Conservation (phyloP, 1,284 basidiomycete species). For the Mycosarcoma mackinlayi region DNA sequence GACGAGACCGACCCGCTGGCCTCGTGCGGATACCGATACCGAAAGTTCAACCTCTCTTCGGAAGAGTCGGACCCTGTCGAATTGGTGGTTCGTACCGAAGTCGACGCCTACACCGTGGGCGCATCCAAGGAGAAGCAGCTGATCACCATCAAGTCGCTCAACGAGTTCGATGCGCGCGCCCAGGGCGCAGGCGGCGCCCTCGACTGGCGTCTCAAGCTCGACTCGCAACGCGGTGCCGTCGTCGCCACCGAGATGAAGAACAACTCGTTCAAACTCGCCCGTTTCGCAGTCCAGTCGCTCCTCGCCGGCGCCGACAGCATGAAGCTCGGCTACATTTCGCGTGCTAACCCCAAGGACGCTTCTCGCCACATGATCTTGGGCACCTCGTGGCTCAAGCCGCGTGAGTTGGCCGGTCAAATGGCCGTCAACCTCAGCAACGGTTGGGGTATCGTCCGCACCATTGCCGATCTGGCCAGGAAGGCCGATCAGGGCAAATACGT, state of each 20-base stretch:
- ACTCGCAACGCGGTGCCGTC: constrained; percentile 95
- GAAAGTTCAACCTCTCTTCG: constrained; percentile 92
- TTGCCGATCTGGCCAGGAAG: constrained; percentile 63
- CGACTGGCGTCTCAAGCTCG: constrained; percentile 96
- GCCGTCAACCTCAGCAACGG: constrained; percentile 95
- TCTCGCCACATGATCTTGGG: constrained; percentile 95
- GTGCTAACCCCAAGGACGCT: constrained; percentile 91
- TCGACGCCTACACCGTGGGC: constrained; percentile 81
- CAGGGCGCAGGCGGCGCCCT: constrained; percentile 91
- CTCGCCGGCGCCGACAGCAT: constrained; percentile 94
- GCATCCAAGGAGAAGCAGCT: constrained; percentile 56
- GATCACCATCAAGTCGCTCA: constrained; percentile 88
- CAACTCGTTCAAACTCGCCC: constrained; percentile 96
- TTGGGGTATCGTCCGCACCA: constrained; percentile 87
- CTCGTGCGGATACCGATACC: constrained; percentile 94
- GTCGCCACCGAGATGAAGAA: constrained; percentile 99
- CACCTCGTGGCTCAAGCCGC: constrained; percentile 92
- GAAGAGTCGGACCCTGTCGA: constrained; percentile 83
- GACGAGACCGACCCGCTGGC: constrained; percentile 95
- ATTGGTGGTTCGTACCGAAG: constrained; percentile 93
- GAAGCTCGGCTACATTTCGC: constrained; percentile 97
- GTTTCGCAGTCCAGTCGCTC: constrained; percentile 96
- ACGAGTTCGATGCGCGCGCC: constrained; percentile 95
- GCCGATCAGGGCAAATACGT: constrained; percentile 63
- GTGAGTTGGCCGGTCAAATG: constrained; percentile 92